phyloP scores from a whole-genome alignment of 2,329 filamentous ascomycete species.

The Hirsutella minnesotensis region DNA sequence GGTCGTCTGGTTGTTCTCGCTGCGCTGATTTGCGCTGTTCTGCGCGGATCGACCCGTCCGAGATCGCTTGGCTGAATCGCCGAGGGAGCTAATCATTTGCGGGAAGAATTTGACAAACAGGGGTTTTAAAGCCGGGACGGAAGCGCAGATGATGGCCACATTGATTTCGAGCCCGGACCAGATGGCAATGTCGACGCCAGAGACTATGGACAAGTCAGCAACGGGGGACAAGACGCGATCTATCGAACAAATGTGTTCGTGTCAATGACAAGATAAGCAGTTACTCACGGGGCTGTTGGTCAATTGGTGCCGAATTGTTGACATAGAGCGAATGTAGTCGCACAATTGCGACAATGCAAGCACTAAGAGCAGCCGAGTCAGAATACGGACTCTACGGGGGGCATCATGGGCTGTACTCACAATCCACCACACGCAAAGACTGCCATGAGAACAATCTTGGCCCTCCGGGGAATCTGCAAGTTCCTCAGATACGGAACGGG shows the following conservation, averaged over 20 bases:
- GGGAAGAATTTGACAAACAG: constrained; percentile 15
- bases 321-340: constrained; percentile 11
- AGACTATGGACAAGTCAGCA: constrained; percentile 2
- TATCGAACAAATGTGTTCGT: no score
- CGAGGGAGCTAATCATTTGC: constrained; percentile 6
- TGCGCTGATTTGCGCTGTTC: constrained; percentile 2
- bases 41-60: background rate
- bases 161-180: constrained; percentile 22
- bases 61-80: constrained; percentile 4
- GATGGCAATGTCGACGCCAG: constrained; percentile 11
- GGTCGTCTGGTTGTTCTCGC: constrained; percentile 1
- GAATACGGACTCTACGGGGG: background rate
- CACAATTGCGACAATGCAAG: constrained; percentile 13
- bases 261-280: background rate
- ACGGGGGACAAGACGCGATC: no score
- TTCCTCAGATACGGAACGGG: constrained; percentile 19
- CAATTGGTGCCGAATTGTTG: background rate
- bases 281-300: background rate
- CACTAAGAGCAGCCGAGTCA: constrained; percentile 2
- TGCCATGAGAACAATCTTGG: constrained; percentile 27
- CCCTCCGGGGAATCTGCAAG: constrained; percentile 25
- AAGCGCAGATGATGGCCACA: constrained; percentile 21
- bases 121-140: constrained; percentile 20
- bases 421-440: constrained; percentile 25
- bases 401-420: constrained; percentile 11